A percentile compares a stretch with the other conserved stretches of the same genome.
Evolutionary conservation across 768 basidiomycete species (phyloP).

Genomic region (Gloeophyllum trabeum): DNA sequence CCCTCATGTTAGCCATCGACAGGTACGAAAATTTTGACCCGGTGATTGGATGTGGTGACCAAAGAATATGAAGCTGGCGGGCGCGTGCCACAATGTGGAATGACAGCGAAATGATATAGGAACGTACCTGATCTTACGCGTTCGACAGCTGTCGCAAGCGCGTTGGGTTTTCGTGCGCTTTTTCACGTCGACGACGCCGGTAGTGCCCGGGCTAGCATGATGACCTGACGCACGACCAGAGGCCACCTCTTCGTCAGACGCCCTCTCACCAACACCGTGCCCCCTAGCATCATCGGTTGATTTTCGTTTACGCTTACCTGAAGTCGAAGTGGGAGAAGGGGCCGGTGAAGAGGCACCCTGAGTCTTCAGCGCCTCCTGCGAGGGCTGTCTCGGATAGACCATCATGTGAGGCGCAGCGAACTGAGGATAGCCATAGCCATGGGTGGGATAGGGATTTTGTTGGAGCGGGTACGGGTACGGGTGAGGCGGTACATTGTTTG

Average conservation of each 20-base stretch:
- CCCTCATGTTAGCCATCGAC: no score
- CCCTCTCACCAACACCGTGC: conserved; percentile 28
- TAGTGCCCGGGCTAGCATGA: conserved; percentile 1
- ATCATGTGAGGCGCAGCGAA: conserved; percentile 43
- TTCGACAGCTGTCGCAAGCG: conserved; percentile 86
- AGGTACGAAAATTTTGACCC: no score
- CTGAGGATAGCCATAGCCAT: conserved; percentile 49
- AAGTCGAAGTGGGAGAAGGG: conserved; percentile 19
- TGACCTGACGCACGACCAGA: neutral
- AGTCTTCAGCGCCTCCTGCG: conserved; percentile 21
- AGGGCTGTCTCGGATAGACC: conserved; percentile 42
- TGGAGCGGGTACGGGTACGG: conserved; percentile 26
- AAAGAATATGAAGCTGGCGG: no score
- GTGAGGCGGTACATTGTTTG: conserved; percentile 37
- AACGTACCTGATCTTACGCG: conserved; percentile 72
- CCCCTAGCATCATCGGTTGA: conserved; percentile 8
- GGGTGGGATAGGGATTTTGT: conserved; percentile 24
- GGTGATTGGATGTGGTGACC: no score
- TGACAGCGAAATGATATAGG: no score
- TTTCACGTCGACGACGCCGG: conserved; percentile 43
- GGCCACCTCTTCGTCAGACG: conserved; percentile 49
- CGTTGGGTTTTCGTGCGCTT: conserved; percentile 90
- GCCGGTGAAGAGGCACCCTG: conserved; percentile 20
- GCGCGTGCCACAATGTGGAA: no score
- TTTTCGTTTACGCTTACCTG: conserved; percentile 57